phyloP scores from a whole-genome alignment of 2,329 filamentous ascomycete genomes.

The Rhinocladiella similis region DNA sequence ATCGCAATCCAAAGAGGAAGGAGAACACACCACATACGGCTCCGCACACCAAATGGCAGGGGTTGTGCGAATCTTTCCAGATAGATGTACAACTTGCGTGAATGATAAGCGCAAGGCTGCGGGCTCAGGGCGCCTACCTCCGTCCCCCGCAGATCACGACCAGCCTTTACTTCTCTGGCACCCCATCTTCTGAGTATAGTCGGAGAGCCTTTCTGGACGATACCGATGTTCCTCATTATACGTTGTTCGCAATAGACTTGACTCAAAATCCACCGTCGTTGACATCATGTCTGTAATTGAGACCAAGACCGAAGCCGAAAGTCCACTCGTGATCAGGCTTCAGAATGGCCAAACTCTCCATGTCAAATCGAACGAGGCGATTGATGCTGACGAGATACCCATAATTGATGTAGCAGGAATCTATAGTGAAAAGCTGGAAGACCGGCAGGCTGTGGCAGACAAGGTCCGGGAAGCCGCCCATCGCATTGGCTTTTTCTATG shows the following conservation, averaged over 20 bases:
- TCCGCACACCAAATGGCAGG: background rate
- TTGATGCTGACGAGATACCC: constrained; percentile 36
- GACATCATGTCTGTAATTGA: background rate
- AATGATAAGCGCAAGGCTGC: too few relatives aligned
- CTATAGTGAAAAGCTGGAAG: constrained; percentile 37
- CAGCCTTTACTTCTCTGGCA: too few relatives aligned
- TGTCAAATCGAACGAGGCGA: constrained; percentile 17
- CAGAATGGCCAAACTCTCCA: constrained; percentile 17
- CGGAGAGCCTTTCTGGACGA: too few relatives aligned
- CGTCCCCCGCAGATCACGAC: too few relatives aligned
- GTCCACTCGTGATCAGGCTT: constrained; percentile 14
- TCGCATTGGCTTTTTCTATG: constrained; percentile 42
- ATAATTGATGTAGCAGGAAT: constrained; percentile 47
- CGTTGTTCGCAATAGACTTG: background rate
- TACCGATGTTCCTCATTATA: background rate
- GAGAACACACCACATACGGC: background rate
- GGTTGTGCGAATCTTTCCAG: too few relatives aligned
- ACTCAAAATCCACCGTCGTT: background rate
- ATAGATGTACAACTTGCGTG: too few relatives aligned
- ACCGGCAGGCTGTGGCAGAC: constrained; percentile 41
- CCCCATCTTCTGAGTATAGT: too few relatives aligned
- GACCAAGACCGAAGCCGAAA: background rate
- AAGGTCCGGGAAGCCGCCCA: constrained; percentile 42
- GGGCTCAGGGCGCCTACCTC: too few relatives aligned
- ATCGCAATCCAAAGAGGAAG: too few relatives aligned